Base-by-base conservation (phyloP, 2,329 filamentous ascomycete species). In the Epichloe festucae region DNA sequence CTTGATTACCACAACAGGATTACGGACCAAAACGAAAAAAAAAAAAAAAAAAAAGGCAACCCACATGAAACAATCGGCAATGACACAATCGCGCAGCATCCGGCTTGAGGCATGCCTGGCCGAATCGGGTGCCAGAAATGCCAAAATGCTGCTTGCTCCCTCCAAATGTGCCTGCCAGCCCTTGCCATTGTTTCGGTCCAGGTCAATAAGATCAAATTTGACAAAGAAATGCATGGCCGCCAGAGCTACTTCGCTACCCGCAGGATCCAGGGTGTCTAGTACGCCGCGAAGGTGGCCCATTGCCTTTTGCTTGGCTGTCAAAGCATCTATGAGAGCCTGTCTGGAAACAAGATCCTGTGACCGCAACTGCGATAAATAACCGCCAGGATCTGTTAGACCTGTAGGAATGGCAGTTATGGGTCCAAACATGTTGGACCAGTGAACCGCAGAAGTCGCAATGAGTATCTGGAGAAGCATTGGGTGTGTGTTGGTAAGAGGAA, bases 161-260 rank as follows among this genome's bases (percentile, higher is more conserved):
- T 70, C 66, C 44, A 76, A 64, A 57, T 76, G 73, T 43, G 67
- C 62, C 55, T 68, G 68, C 73, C 73, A 76, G 52, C 66, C 65
- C 51, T 64, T 67, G 5, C 66, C 67, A n/a, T 65, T 65, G 21
- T 65, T 65, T 53, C 66, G 68, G 12, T 73, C 70, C 11, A 73
- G 60, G 54, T 76, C 73, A 45, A 76, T 72, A n/a, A 76, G 63
- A 48, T 75, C 66, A 53, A 76, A 73, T 53, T 74, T 74, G 60
- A 76, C 66, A 52, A 76, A 75, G 59, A 76, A 75, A 48, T 75
- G 67, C 52, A 74, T 69, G 2, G 73, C 72, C 8, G 73, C 73
- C 15, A 76, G 62, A 31, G 73, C 62, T 35, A 74, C 70, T 55
- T 75, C 72, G 45, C 67, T 71, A n/a, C 70, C 70, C 1, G 63